phyloP scores from a whole-genome alignment of 805 yeast genomes.

The Kodamaea fukazawae region DNA sequence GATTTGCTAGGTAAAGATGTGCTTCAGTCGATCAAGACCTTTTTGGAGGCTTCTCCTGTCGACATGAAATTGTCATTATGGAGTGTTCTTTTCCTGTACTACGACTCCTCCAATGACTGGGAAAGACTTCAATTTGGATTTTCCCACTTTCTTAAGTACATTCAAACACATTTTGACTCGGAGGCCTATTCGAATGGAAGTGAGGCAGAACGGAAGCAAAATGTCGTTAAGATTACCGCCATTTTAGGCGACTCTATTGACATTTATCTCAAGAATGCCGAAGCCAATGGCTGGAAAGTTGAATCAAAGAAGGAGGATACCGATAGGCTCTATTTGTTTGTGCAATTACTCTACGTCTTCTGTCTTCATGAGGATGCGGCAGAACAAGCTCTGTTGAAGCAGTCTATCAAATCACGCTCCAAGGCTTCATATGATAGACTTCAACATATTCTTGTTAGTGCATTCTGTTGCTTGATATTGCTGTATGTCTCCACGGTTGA shows the following conservation, averaged over 20 bases:
- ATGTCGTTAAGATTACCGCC: constrained; percentile 50
- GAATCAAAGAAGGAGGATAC: constrained; percentile 5
- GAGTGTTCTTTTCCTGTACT: constrained; percentile 64
- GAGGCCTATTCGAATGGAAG: constrained; percentile 15
- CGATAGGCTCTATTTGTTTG: constrained; percentile 24
- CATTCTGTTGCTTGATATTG: constrained; percentile 32
- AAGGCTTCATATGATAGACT: constrained; percentile 42
- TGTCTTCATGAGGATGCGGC: constrained; percentile 54
- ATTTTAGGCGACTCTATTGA: constrained; percentile 52
- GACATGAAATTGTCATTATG: constrained; percentile 71
- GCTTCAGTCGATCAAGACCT: constrained; percentile 51
- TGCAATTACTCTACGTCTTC: constrained; percentile 47
- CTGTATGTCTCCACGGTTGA: constrained; percentile 31
- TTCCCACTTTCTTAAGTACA: constrained; percentile 46
- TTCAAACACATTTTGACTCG: constrained; percentile 35
- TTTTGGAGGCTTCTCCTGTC: constrained; percentile 61
- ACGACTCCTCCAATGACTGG: constrained; percentile 27
- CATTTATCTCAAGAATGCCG: constrained; percentile 29
- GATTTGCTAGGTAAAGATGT: constrained; percentile 16
- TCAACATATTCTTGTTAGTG: constrained; percentile 43
- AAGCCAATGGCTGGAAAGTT: constrained; percentile 34
- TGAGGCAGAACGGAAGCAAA: constrained; percentile 34
- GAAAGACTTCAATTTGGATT: constrained; percentile 48
- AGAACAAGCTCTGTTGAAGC: constrained; percentile 30
- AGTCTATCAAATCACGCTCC: constrained; percentile 45